Percentiles rank a stretch among this genome's conserved stretches.
Evolutionary conservation across 2,329 filamentous ascomycete genomes (phyloP).

Genomic region (Leptosphaerulina australis): DNA sequence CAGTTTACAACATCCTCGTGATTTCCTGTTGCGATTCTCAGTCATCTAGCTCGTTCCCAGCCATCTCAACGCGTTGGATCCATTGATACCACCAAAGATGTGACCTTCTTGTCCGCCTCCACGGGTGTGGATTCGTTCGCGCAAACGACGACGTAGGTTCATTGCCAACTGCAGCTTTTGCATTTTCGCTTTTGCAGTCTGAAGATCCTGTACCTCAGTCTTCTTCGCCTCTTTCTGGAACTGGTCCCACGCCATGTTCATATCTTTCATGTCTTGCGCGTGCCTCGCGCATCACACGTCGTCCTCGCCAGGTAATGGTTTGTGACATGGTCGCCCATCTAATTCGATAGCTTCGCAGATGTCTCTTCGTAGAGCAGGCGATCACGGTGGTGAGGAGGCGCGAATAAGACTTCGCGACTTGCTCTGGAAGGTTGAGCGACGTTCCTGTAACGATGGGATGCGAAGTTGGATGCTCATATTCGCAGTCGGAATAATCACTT

Average conservation of each 20-base stretch:
- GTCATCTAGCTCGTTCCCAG: too few species aligned
- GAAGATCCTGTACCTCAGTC: constrained; percentile 15
- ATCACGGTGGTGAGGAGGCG: constrained; percentile 25
- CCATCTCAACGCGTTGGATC: too few species aligned
- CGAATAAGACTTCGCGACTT: constrained; percentile 19
- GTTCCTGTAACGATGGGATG: constrained; percentile 14
- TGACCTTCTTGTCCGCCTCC: too few species aligned
- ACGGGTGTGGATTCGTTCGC: constrained; percentile 32
- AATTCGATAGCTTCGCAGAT: constrained; percentile 34
- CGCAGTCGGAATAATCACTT: background rate
- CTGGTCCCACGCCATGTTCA: constrained; percentile 26
- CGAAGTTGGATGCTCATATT: constrained; percentile 17
- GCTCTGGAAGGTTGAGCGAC: constrained; percentile 13
- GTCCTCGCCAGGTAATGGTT: constrained; percentile 9
- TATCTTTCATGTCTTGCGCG: constrained; percentile 22
- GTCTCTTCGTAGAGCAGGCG: constrained; percentile 13
- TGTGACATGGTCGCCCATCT: constrained; percentile 28
- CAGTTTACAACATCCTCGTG: background rate
- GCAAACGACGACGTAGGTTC: constrained; percentile 30
- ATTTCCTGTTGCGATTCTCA: background rate
- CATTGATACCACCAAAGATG: too few species aligned
- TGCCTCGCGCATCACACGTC: constrained; percentile 29
- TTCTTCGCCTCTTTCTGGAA: constrained; percentile 28
- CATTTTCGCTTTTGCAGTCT: constrained; percentile 31
- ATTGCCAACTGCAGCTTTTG: constrained; percentile 33